Percentiles rank a stretch among this genome's conserved stretches.
Conservation (phyloP, 2,329 filamentous ascomycete species). For the Neophaeococcomyces mojaviensis region DNA sequence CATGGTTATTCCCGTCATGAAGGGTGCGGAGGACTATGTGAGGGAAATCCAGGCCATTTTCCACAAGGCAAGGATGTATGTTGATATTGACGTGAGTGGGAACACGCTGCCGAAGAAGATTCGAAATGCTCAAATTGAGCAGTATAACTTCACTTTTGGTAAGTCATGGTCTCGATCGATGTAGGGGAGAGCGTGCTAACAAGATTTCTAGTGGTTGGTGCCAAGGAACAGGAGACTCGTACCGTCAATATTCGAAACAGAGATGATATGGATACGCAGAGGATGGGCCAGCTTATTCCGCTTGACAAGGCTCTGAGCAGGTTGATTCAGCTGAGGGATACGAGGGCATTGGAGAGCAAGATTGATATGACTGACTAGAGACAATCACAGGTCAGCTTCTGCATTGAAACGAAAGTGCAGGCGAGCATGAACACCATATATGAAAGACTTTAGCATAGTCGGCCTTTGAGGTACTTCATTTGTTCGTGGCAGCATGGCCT, state of each 20-base stretch:
- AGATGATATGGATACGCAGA: slow-evolving; percentile 55
- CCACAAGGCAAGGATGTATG: slow-evolving; percentile 38
- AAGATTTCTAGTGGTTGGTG: slow-evolving; percentile 48
- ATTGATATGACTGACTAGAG: slow-evolving; percentile 20
- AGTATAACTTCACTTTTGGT: slow-evolving; percentile 48
- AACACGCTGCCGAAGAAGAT: slow-evolving; percentile 48
- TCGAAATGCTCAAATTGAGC: slow-evolving; percentile 39
- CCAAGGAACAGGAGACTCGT: slow-evolving; percentile 51
- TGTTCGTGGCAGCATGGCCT: no score
- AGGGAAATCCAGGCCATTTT: slow-evolving; percentile 40
- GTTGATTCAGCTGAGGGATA: slow-evolving; percentile 41
- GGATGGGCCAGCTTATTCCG: slow-evolving; percentile 54
- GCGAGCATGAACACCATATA: no score
- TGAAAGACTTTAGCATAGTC: no score
- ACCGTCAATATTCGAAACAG: slow-evolving; percentile 59
- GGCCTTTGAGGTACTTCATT: no score
- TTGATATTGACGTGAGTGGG: slow-evolving; percentile 41
- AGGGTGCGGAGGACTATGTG: slow-evolving; percentile 41
- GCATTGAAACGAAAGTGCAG: no score
- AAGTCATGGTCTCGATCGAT: slow-evolving; percentile 19
- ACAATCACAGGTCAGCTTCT: no score
- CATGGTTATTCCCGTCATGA: slow-evolving; percentile 45
- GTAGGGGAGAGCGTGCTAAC: not conserved
- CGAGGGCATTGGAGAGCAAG: slow-evolving; percentile 36
- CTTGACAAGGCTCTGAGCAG: slow-evolving; percentile 52